Evolutionary conservation across 371 early-diverging fungal genomes (phyloP).

Genomic region (Phascolomyces articulosus): DNA sequence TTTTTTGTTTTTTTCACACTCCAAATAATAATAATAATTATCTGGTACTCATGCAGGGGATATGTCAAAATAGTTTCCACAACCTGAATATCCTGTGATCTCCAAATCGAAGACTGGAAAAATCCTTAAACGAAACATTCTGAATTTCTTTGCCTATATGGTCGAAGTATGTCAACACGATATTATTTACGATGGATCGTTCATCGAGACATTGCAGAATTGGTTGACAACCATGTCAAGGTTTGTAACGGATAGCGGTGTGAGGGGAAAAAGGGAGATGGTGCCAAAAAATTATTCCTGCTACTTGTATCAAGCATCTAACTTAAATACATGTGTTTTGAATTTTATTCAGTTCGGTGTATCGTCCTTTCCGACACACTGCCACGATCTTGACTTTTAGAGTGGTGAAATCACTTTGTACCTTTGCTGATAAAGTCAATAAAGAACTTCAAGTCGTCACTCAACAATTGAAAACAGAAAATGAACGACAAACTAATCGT

Average conservation of each 20-base stretch:
- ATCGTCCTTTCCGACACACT: slow-evolving; percentile 91
- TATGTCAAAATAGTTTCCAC: slow-evolving; percentile 46
- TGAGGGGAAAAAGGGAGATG: too few species aligned
- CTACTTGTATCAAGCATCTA: too few species aligned
- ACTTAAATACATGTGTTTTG: too few species aligned
- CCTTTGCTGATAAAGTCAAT: slow-evolving; percentile 57
- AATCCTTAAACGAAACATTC: slow-evolving; percentile 54
- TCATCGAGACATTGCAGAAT: slow-evolving; percentile 55
- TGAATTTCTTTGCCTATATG: slow-evolving; percentile 64
- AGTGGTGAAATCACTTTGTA: slow-evolving; percentile 60
- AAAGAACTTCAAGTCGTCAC: slow-evolving; percentile 62
- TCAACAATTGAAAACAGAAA: slow-evolving; percentile 62
- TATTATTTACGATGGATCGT: slow-evolving; percentile 61
- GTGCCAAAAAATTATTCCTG: too few species aligned
- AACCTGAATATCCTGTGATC: slow-evolving; percentile 68
- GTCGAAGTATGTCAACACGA: slow-evolving; percentile 64
- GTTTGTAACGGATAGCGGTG: slow-evolving; percentile 27
- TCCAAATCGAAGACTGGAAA: slow-evolving; percentile 64
- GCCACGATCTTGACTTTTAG: slow-evolving; percentile 74
- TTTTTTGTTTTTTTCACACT: too few species aligned
- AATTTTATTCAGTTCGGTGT: slow-evolving; percentile 66
- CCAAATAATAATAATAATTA: background rate
- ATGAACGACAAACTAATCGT: slow-evolving; percentile 15
- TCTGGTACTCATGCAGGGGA: too few species aligned
- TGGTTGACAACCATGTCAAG: slow-evolving; percentile 63